Base-by-base conservation (phyloP, 2,329 filamentous ascomycete species). In the Claviceps spartinae region DNA sequence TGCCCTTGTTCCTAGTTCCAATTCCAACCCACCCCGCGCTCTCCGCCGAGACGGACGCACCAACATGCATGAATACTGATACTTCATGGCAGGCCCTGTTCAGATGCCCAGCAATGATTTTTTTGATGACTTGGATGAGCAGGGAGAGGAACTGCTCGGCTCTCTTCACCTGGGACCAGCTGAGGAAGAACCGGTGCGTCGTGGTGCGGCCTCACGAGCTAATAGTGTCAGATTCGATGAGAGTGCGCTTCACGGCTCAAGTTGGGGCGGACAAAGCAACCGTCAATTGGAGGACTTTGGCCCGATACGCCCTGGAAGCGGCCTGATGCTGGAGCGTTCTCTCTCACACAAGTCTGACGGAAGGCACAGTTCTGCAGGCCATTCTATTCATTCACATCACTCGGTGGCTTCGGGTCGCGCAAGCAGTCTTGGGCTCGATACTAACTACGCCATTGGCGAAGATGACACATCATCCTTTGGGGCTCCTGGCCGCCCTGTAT, bases 151-250 rank as follows among this genome's bases (percentile, higher is more conserved):
- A 60, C 75, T 93, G 54, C 78, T 95, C 48, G 85, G 83, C 49
- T 88, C 86, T 51, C 76, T 96, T 53, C 87, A 90, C 54, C 75
- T 97, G 6, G 91, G 95, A 2, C 69, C 70, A 57, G 78, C 84
- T 5, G 90, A 95, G 56, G 89, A 97, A 56, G 86, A 90, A 63
- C 86, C 86, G 36, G 83, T 88, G 53, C 82, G 88, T 40, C 81
- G 91, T 56, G 88, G 93, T 51, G 88, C 87, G 20, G 85, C 88
- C 18, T 98, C 93, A 18, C 80, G 93, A 60, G 91, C 93, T 47
- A 97, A 97, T 65, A 97, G 93, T 63, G 93, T 98, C 59, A 86
- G 93, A 40, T 98, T 98, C 62, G 93, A 97, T 63, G 91, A 97
- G 65, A 95, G 88, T 63, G 90, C 91, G 14, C 82, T 95, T 60